These are phyloP conservation scores for Cryphonectria nitschkei DNA, from an alignment of 2,329 filamentous ascomycete genomes.

Conservation along the genomic window DNA sequence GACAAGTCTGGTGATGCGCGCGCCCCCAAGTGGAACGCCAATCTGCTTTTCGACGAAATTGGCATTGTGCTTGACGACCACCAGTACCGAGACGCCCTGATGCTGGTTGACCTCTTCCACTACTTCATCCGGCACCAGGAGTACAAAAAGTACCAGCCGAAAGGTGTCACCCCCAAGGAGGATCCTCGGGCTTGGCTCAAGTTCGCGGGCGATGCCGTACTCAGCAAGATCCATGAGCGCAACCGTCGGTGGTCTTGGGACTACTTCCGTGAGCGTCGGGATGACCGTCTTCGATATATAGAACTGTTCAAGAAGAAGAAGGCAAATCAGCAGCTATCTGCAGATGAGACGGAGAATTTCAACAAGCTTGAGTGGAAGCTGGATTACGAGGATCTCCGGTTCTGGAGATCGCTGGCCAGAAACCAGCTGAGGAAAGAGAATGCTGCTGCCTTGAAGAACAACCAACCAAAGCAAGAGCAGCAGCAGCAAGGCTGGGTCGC, in stretches of 20 bases:
- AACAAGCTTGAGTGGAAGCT: slow-evolving; percentile 83
- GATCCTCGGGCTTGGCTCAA: slow-evolving; percentile 90
- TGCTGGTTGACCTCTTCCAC: slow-evolving; percentile 98
- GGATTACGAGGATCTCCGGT: slow-evolving; percentile 91
- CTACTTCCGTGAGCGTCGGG: slow-evolving; percentile 89
- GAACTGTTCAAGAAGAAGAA: slow-evolving; percentile 95
- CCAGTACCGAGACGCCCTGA: slow-evolving; percentile 94
- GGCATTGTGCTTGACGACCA: slow-evolving; percentile 97
- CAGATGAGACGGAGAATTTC: slow-evolving; percentile 73
- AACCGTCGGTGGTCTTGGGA: slow-evolving; percentile 96
- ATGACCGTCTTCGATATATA: slow-evolving; percentile 88
- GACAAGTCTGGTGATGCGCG: slow-evolving; percentile 86
- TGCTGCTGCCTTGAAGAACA: slow-evolving; percentile 78
- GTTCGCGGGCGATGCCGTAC: slow-evolving; percentile 87
- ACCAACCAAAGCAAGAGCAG: slow-evolving; percentile 47
- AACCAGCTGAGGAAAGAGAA: slow-evolving; percentile 97
- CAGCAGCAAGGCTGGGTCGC: slow-evolving; percentile 85
- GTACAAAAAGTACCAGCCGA: slow-evolving; percentile 90
- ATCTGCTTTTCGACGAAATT: slow-evolving; percentile 93
- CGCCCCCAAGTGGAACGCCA: slow-evolving; percentile 85
- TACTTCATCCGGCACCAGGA: slow-evolving; percentile 98
- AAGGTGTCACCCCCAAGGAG: slow-evolving; percentile 78
- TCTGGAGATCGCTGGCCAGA: slow-evolving; percentile 92
- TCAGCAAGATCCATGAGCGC: slow-evolving; percentile 91
- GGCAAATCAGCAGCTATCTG: slow-evolving; percentile 69